phyloP scores from a whole-genome alignment of 495 filamentous ascomycete species.

The Lindgomyces ingoldianus region DNA sequence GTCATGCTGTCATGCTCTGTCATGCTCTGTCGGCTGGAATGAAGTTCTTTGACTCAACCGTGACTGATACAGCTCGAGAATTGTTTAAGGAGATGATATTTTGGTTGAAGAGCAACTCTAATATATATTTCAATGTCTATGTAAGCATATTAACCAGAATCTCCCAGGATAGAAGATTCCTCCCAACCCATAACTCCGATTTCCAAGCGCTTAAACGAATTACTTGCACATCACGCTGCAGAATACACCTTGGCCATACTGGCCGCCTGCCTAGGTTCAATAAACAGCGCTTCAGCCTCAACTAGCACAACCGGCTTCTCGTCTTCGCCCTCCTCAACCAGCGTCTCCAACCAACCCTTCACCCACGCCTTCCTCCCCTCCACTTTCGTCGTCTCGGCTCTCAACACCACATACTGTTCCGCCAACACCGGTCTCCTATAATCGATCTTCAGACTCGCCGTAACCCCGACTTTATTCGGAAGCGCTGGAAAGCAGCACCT shows the following conservation, averaged over 20 bases:
- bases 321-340: conserved; percentile 59
- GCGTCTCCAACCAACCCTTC: conserved; percentile 82
- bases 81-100: no score
- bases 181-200: no score
- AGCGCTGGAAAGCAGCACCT: conserved; percentile 88
- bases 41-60: no score
- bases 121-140: no score
- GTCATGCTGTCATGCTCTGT: no score
- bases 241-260: conserved; percentile 12
- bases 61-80: no score
- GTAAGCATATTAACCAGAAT: no score
- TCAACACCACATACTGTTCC: conserved; percentile 73
- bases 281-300: conserved; percentile 81
- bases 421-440: conserved; percentile 80
- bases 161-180: no score
- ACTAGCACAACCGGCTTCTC: conserved; percentile 56
- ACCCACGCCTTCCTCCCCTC: conserved; percentile 98
- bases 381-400: conserved; percentile 78
- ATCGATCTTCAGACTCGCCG: conserved; percentile 86
- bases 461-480: conserved; percentile 86
- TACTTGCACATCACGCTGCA: neutral
- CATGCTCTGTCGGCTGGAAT: no score
- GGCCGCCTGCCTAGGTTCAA: conserved; percentile 82
- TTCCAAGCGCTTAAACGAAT: no score
- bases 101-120: no score